Conservation (phyloP, 352 stramenopile genomes). For the Pythium aquatile region DNA sequence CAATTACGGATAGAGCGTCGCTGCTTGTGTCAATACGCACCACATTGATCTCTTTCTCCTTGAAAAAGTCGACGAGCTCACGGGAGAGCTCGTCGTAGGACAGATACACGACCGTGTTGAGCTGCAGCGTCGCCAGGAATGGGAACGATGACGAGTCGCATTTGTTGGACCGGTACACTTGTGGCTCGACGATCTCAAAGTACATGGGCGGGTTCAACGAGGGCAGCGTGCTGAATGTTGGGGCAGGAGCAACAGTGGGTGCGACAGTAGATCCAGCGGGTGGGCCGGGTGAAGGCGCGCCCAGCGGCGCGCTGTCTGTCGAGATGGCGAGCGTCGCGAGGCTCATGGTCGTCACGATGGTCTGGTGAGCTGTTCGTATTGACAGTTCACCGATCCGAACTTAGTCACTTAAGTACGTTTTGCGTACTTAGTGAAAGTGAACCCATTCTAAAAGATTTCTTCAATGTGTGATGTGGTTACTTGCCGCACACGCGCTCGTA, state of each 20-base stretch:
- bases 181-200: conserved; percentile 87
- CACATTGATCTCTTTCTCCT: conserved; percentile 78
- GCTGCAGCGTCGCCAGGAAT: conserved; percentile 73
- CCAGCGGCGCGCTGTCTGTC: conserved; percentile 9
- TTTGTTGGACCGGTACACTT: conserved; percentile 86
- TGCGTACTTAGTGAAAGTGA: background rate
- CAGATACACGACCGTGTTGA: conserved; percentile 86
- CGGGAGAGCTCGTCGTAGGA: conserved; percentile 82
- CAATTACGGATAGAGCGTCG: no score
- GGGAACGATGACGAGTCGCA: conserved; percentile 83
- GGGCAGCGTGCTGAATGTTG: conserved; percentile 56
- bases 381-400: background rate
- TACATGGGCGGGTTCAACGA: conserved; percentile 83
- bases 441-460: background rate
- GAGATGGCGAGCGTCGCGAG: conserved; percentile 21
- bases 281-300: background rate
- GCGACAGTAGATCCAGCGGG: background rate
- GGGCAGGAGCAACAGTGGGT: conserved; percentile 19
- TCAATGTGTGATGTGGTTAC: no score
- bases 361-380: background rate
- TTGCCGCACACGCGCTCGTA: conserved; percentile 26
- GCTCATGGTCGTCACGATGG: conserved; percentile 4
- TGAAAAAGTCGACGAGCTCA: conserved; percentile 78
- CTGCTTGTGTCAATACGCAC: conserved; percentile 26
- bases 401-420: background rate